Percentiles rank a stretch among this genome's conserved stretches.
These are phyloP conservation scores for Stygiomarasmius scandens DNA, from an alignment of 1,284 basidiomycete species.

Conservation along the genomic window DNA sequence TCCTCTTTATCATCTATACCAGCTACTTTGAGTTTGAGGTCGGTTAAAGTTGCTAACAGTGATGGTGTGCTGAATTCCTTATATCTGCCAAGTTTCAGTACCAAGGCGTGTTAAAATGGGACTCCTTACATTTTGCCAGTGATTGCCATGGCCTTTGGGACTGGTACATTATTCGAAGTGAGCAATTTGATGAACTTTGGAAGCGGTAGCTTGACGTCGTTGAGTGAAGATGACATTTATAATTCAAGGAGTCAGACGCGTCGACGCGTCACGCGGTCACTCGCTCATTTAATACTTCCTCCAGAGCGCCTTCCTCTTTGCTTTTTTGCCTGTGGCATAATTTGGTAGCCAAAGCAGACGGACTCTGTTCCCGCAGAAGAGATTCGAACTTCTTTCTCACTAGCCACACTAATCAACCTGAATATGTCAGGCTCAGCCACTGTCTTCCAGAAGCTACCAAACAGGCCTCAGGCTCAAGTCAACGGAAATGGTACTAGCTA, in stretches of 20 bases:
- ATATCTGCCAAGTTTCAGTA: slow-evolving; percentile 53
- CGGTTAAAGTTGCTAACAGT: slow-evolving; percentile 59
- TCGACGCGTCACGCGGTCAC: no score
- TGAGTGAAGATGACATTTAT: not conserved
- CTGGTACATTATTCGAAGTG: slow-evolving; percentile 62
- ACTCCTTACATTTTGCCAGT: slow-evolving; percentile 75
- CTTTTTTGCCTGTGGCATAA: no score
- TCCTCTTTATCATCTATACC: slow-evolving; percentile 73
- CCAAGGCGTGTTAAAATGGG: slow-evolving; percentile 14
- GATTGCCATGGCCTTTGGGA: slow-evolving; percentile 75
- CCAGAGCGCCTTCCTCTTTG: no score
- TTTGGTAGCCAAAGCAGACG: no score
- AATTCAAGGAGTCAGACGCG: not conserved
- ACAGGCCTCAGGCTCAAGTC: not conserved
- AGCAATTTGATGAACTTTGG: slow-evolving; percentile 77
- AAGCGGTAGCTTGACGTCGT: slow-evolving; percentile 57
- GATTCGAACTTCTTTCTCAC: not conserved
- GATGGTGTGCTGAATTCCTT: slow-evolving; percentile 70
- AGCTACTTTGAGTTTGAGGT: slow-evolving; percentile 56
- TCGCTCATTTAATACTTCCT: no score
- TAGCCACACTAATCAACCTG: not conserved
- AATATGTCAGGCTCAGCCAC: not conserved
- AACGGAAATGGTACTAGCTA: slow-evolving; percentile 1
- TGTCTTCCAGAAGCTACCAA: not conserved
- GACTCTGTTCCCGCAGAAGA: no score